Evolutionary conservation across 352 stramenopile species (phyloP), one percentile per base, ranked within the genome.

Genomic region (Phytophthora meadii): DNA sequence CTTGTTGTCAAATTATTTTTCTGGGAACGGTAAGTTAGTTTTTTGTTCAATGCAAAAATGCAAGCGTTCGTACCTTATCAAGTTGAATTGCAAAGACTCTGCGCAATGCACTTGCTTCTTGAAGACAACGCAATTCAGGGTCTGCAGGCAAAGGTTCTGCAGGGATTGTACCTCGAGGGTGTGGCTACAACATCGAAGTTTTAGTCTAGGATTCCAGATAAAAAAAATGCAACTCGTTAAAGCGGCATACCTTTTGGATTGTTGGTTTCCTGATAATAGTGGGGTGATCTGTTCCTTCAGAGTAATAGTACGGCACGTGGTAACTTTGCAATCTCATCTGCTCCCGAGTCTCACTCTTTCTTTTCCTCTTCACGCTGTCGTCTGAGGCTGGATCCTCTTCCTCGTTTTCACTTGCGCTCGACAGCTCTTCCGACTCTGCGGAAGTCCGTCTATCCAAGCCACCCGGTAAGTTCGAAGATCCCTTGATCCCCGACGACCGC

Each of bases 51-150:
- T 19, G 1, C 19, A 19, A 19, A 19, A 19, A 19, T 19, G 19
- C 19, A 19, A 19, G 19, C 19, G 19, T 6, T 6, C n/a, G 2
- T 25, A 70, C 41, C 30, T 70, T 74, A 14, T 74, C 66, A 14
- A 42, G 36, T n/a, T 61, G 48, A 6, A 74, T 59, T 2, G 54
- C 52, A 25, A 74, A 66, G 11, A 70, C 71, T 44, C 65, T 72
- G 5, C 77, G 75, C 30, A 65, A 65, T n/a, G 70, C 54, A 30
- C 56, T 61, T 10, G 72, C 74, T 40, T 81, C 57, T 54, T 90
- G 68, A 12, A 90, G 63, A 37, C 81, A 73, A 9, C 73, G 67
- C n/a, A 86, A 78, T 51, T 93, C 84, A 0, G 80, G 80, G 32
- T 93, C 84, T 0, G 60, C 34, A 53, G 80, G 79, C 51, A 80